Evolutionary conservation across 2,329 filamentous ascomycete genomes (phyloP).

Genomic region (Nothomitra cinnamomea): DNA sequence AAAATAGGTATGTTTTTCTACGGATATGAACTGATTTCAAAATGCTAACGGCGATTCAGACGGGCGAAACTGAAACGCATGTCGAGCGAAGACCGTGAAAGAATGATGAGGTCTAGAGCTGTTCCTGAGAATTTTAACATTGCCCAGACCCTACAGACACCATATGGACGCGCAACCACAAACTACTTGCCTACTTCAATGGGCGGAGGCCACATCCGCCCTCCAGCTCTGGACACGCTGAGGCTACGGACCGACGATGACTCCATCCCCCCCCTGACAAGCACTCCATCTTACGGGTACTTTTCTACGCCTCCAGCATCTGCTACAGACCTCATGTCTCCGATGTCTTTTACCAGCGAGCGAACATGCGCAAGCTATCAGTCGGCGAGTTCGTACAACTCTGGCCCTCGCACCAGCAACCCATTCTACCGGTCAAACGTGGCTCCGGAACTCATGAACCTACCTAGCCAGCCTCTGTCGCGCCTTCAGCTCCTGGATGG

Average conservation of each 20-base stretch:
- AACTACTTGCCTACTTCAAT: background rate
- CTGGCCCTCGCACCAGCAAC: background rate
- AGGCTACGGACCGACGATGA: background rate
- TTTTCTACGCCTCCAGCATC: slow-evolving; percentile 3
- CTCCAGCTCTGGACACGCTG: background rate
- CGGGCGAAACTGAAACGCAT: slow-evolving; percentile 44
- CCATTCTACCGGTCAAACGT: background rate
- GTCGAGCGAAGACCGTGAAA: slow-evolving; percentile 42
- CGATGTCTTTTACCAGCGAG: background rate
- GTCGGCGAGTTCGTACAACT: background rate
- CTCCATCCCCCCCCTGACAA: background rate
- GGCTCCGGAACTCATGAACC: background rate
- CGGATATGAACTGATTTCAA: slow-evolving; percentile 8
- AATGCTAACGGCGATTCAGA: slow-evolving; percentile 19
- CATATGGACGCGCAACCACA: background rate
- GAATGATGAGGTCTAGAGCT: slow-evolving; percentile 42
- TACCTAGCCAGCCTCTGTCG: background rate
- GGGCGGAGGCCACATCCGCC: background rate
- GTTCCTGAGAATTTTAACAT: slow-evolving; percentile 44
- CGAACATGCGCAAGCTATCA: background rate
- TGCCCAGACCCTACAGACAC: slow-evolving; percentile 18
- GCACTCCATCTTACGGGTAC: background rate
- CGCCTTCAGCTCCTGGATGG: background rate
- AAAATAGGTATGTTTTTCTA: slow-evolving; percentile 59
- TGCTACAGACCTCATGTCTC: background rate